These are phyloP conservation scores for Coccomyxa sp. DNA, from an alignment of 139 green algal species.

Conservation along the genomic window DNA sequence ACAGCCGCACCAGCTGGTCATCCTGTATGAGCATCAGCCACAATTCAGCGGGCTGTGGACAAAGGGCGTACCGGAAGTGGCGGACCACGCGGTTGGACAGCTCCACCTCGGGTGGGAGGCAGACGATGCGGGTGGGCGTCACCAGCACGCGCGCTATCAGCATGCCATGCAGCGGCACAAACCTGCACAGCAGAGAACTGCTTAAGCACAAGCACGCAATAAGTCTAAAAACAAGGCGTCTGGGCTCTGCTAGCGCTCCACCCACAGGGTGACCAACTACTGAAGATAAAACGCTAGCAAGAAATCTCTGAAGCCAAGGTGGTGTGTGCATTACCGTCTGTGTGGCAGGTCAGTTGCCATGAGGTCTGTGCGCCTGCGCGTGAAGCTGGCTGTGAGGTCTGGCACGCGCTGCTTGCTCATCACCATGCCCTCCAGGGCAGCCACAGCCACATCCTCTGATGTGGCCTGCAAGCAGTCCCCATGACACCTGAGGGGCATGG, in stretches of 20 bases:
- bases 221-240: not conserved
- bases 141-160: slow-evolving; percentile 13
- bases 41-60: too few relatives aligned
- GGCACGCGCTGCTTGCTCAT: not conserved
- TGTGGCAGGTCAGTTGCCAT: not conserved
- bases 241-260: not conserved
- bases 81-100: slow-evolving; percentile 19
- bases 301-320: not conserved
- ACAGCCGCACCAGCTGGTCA: too few relatives aligned
- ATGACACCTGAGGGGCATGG: not conserved
- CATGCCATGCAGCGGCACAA: not conserved
- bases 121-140: slow-evolving; percentile 16
- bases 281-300: not conserved
- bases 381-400: not conserved
- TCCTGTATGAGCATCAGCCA: too few relatives aligned
- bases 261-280: not conserved
- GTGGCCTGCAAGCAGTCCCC: not conserved
- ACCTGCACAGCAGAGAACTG: slow-evolving; percentile 4
- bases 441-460: not conserved
- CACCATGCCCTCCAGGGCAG: not conserved
- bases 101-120: slow-evolving; percentile 15
- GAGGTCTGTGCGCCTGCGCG: not conserved
- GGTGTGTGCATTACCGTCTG: not conserved
- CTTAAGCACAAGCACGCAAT: not conserved
- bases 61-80: slow-evolving; percentile 11